A percentile compares a stretch with the other conserved stretches of the same genome.
phyloP scores from a whole-genome alignment of 306 rosid species.

The Cicer arietinum region DNA sequence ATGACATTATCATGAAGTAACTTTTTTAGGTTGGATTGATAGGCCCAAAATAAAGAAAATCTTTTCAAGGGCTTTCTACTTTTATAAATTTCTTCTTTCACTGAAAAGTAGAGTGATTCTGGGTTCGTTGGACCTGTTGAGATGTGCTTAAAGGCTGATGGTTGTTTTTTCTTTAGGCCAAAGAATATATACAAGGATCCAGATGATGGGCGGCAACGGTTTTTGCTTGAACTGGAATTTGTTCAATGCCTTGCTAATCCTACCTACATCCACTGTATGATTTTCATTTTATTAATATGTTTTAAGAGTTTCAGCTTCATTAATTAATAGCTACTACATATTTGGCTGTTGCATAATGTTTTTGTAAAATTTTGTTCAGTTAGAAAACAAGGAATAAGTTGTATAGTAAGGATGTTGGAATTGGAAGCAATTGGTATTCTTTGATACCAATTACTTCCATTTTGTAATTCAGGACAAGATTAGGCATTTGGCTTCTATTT shows the following conservation, averaged over 20 bases:
- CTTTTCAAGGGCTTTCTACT: not conserved
- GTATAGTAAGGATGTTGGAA: slow-evolving; percentile 7
- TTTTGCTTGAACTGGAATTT: slow-evolving; percentile 93
- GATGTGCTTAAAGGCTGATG: slow-evolving; percentile 28
- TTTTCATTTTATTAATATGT: slow-evolving; percentile 31
- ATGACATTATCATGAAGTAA: not conserved
- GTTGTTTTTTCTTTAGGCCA: slow-evolving; percentile 56
- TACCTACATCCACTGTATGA: slow-evolving; percentile 87
- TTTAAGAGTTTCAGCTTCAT: slow-evolving; percentile 34
- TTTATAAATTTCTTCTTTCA: not conserved
- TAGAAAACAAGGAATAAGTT: slow-evolving; percentile 11
- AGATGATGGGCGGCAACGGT: slow-evolving; percentile 89
- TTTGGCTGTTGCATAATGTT: slow-evolving; percentile 18
- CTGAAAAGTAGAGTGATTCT: not conserved
- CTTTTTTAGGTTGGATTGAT: slow-evolving; percentile 21
- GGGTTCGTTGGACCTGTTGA: slow-evolving; percentile 20
- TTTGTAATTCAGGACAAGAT: not conserved
- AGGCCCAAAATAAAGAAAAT: not conserved
- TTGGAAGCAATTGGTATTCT: slow-evolving; percentile 10
- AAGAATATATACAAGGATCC: slow-evolving; percentile 80
- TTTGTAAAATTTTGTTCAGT: slow-evolving; percentile 4
- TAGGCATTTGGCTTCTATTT: slow-evolving; percentile 14
- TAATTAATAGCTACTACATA: slow-evolving; percentile 20
- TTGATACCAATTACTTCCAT: not conserved
- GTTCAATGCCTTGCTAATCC: slow-evolving; percentile 96